Evolutionary conservation across 1,284 basidiomycete species (phyloP).

Genomic region (Xerocomus cyaneibrunnescens): DNA sequence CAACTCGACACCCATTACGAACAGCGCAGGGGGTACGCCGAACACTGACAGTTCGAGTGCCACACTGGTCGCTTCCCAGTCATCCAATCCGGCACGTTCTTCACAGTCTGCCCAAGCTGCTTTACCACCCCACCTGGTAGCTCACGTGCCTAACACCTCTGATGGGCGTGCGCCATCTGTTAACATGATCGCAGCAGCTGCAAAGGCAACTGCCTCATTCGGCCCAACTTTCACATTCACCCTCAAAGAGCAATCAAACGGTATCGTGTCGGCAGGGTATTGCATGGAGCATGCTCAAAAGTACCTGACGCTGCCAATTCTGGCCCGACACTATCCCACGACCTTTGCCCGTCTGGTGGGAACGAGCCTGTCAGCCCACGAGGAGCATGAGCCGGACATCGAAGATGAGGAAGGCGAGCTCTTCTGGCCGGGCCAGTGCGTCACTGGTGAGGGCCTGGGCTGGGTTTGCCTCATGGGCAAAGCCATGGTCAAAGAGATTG

Average conservation of each 20-base stretch:
- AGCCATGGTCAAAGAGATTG: slow-evolving; percentile 78
- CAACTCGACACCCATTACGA: slow-evolving; percentile 67
- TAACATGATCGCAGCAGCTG: slow-evolving; percentile 32
- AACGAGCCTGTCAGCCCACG: slow-evolving; percentile 56
- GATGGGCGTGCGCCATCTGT: slow-evolving; percentile 32
- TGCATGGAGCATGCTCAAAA: slow-evolving; percentile 52
- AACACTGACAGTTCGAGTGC: slow-evolving; percentile 34
- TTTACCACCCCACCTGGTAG: slow-evolving; percentile 29
- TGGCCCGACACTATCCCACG: slow-evolving; percentile 66
- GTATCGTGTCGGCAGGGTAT: slow-evolving; percentile 43
- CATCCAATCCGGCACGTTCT: slow-evolving; percentile 29
- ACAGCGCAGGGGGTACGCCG: slow-evolving; percentile 49
- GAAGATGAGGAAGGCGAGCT: slow-evolving; percentile 80
- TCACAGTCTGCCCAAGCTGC: slow-evolving; percentile 25
- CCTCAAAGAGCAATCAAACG: slow-evolving; percentile 50
- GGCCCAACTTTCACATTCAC: slow-evolving; percentile 36
- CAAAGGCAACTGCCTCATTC: slow-evolving; percentile 32
- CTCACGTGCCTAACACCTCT: slow-evolving; percentile 30
- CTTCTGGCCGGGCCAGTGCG: slow-evolving; percentile 70
- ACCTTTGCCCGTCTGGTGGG: slow-evolving; percentile 70
- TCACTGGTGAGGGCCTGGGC: slow-evolving; percentile 70
- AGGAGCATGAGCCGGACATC: slow-evolving; percentile 75
- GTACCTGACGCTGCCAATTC: slow-evolving; percentile 57
- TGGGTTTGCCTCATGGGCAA: slow-evolving; percentile 80
- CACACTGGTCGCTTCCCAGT: slow-evolving; percentile 29